Evolutionary conservation across 352 stramenopile genomes (phyloP), one percentile per base, ranked within the genome.

Genomic region (Globisporangium ultimum): DNA sequence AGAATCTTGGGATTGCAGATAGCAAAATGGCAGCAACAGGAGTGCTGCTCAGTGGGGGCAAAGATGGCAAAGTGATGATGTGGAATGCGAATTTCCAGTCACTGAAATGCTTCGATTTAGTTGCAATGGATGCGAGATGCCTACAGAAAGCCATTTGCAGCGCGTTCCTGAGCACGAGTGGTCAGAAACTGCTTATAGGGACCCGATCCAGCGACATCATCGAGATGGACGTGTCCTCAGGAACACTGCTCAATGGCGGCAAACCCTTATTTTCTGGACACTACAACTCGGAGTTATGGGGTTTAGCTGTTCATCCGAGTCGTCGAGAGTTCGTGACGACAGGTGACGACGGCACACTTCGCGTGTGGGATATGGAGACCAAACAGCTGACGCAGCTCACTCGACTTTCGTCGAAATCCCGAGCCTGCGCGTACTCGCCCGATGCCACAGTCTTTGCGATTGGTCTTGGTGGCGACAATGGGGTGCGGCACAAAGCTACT

Each of bases 171-270:
- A 83, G 61, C 45, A 57, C 22, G 22, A 84, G 71, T 20, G 66
- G 69, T 28, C 66, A 70, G 58, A 88, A 67, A 53, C 59, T 84
- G 12, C 66, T 97, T n/a, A 52, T 97, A 7, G 90, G 89, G 1
- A 97, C 91, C 14, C 76, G 66, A 47, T 93, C 80, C 17, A 96
- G 89, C 55, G 87, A 97, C 40, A 94, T 98, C 17, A 81, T 94
- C 34, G 90, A 90, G 58, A 56, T 89, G 1, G 71, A 88, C 21
- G 68, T 77, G 7, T 41, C 66, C 13, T 78, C 58, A 11, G 78
- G 67, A 0, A 61, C 67, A 18, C 61, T 87, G 18, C 52, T 80
- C 0, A 61, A 78, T 40, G 64, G 55, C 24, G 71, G 66, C 0
- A 73, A 76, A 1, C 71, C 70, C 2, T 32, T 96, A 1, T 66